A percentile compares a stretch with the other conserved stretches of the same genome.
These are phyloP conservation scores for Phytopythium delawarense DNA, from an alignment of 352 stramenopile genomes.

Conservation along the genomic window DNA sequence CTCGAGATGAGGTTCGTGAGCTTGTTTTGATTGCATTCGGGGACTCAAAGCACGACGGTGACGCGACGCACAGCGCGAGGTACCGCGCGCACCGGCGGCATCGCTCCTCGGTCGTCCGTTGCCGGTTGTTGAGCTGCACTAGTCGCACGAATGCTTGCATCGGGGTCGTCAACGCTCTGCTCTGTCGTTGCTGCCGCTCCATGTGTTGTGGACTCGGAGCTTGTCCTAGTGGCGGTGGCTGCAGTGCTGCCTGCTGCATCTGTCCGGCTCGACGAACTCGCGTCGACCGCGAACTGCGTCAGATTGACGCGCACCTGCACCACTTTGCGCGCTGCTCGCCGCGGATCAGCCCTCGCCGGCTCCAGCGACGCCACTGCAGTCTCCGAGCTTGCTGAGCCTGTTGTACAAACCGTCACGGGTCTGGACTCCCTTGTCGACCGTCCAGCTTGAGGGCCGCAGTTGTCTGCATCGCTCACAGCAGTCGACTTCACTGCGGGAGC, in stretches of 20 bases:
- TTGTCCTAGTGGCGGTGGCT: not conserved
- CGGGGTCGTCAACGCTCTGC: not conserved
- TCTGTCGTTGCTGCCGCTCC: not conserved
- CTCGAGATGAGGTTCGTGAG: too few relatives aligned
- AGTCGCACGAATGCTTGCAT: not conserved
- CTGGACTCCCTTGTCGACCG: too few relatives aligned
- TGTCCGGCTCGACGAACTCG: not conserved
- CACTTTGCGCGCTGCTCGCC: conserved; percentile 23
- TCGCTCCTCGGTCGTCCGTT: not conserved
- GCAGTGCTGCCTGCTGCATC: not conserved
- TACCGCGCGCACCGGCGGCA: not conserved
- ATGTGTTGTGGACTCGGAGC: not conserved
- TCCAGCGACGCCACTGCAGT: not conserved
- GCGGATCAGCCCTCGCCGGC: not conserved
- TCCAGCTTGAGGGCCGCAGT: too few relatives aligned
- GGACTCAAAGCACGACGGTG: conserved; percentile 1
- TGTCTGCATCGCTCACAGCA: not conserved
- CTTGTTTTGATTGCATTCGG: not conserved
- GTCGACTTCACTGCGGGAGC: not conserved
- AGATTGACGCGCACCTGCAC: conserved; percentile 48
- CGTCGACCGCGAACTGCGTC: conserved; percentile 18
- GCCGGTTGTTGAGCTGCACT: not conserved
- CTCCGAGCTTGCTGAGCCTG: not conserved
- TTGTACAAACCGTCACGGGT: not conserved
- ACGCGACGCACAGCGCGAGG: not conserved